Base-by-base conservation (phyloP, 2,329 filamentous ascomycete species). In the Didymella pinodella region DNA sequence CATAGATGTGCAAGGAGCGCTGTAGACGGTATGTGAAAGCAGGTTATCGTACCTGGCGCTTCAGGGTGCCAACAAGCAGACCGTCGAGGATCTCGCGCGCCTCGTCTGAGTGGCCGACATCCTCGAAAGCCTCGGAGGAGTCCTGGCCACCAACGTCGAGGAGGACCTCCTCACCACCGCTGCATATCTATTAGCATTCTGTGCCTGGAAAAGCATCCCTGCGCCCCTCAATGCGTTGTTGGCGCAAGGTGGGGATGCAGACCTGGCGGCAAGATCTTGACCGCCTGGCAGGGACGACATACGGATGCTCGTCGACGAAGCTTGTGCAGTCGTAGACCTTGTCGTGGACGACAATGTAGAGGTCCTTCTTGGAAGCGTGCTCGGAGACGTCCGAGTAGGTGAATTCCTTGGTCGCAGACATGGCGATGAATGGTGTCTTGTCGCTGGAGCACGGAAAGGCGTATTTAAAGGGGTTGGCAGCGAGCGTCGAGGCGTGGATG, bases 81-180 rank as follows among this genome's bases (percentile, higher is more conserved):
- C 75, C 75, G 0, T 90, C 88, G 57, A 99, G 88, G 68, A 96
- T 94, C 84, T 98, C 94, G 68, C 95, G 90, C 68, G 95, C 95
- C 85, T 99, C 95, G 80, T 99, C 95, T 74, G 91, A 96, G 90
- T 99, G 95, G 76, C 95, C 95, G 75, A 99, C 95, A 81, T 99
- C 95, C 84, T 99, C 95, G 78, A 99, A 99, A 63, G 95, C 94
- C 83, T 98, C 95, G 72, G 94, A 97, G 74, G 91, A 90, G 80
- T 99, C 95, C 83, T 97, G 93, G 70, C 95, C 95, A 75, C 85
- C 95, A 65, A 98, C 93, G 71, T 99, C 95, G 70, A 99, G 90
- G 65, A 99, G 84, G 71, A 99, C 95, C 84, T 99, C 95, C 83
- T 99, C 95, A 83, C 95, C 95, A 84, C 95, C 95, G 73, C 95